These are phyloP conservation scores for Endogone sp. DNA, from an alignment of 192 early-diverging fungal species.

Conservation along the genomic window DNA sequence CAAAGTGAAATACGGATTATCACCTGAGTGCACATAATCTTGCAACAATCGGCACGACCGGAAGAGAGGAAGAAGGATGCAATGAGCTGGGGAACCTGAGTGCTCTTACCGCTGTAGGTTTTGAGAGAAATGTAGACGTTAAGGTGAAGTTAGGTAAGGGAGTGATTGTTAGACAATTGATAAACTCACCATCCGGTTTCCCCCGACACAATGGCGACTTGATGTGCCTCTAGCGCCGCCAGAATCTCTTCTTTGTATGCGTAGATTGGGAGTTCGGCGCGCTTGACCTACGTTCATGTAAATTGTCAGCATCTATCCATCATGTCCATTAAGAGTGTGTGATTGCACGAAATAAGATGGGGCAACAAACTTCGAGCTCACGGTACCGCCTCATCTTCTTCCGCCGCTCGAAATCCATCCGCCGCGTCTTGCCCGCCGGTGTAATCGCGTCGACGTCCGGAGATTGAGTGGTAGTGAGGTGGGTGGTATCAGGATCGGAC, in stretches of 20 bases:
- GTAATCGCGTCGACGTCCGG: background rate
- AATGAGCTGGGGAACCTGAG: constrained; percentile 79
- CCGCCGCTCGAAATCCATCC: background rate
- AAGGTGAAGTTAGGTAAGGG: background rate
- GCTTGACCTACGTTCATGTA: constrained; percentile 22
- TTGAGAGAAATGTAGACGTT: background rate
- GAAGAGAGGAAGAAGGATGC: constrained; percentile 49
- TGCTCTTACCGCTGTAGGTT: constrained; percentile 55
- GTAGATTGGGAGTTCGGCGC: constrained; percentile 60
- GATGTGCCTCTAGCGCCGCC: constrained; percentile 37
- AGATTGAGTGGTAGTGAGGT: background rate
- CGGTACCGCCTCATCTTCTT: background rate
- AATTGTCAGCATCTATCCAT: background rate
- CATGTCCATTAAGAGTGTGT: too few species aligned
- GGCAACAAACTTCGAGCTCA: constrained; percentile 11
- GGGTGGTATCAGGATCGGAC: background rate
- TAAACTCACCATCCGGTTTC: constrained; percentile 64
- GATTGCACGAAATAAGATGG: background rate
- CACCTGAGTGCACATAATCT: constrained; percentile 63
- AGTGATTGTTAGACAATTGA: too few species aligned
- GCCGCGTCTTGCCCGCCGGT: background rate
- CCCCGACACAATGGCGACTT: constrained; percentile 73
- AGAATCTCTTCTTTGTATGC: constrained; percentile 54
- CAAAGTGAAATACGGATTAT: constrained; percentile 20
- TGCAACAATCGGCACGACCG: constrained; percentile 31